These are phyloP conservation scores for Chiua sp. DNA, from an alignment of 1,284 basidiomycete species.

Conservation along the genomic window DNA sequence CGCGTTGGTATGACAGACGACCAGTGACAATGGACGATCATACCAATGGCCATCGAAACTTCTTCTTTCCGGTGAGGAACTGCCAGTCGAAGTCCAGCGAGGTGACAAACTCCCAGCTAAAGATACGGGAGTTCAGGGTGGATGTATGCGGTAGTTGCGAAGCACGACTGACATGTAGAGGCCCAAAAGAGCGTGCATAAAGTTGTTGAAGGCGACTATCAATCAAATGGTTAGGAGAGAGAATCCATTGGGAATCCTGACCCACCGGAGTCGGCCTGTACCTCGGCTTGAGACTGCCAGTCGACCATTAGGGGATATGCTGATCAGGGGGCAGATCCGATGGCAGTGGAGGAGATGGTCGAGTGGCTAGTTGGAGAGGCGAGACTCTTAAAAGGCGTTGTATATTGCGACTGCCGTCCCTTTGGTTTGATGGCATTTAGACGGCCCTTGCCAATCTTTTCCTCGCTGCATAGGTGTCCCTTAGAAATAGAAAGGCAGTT, in stretches of 20 bases:
- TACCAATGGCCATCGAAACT: slow-evolving; percentile 70
- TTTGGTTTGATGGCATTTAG: slow-evolving; percentile 24
- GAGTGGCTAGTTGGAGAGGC: not conserved
- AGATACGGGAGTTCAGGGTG: not conserved
- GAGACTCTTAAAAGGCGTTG: slow-evolving; percentile 20
- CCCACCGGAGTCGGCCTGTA: slow-evolving; percentile 55
- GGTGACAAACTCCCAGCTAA: slow-evolving; percentile 68
- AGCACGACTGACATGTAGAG: slow-evolving; percentile 59
- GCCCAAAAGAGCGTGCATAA: slow-evolving; percentile 71
- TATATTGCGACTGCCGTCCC: slow-evolving; percentile 8
- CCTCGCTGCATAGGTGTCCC: slow-evolving; percentile 2
- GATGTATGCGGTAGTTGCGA: slow-evolving; percentile 14
- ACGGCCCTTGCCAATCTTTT: slow-evolving; percentile 14
- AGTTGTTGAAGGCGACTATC: slow-evolving; percentile 62
- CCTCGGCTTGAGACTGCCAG: slow-evolving; percentile 60
- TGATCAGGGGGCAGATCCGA: slow-evolving; percentile 6
- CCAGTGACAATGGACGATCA: slow-evolving; percentile 1
- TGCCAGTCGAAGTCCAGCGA: slow-evolving; percentile 74
- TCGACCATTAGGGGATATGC: slow-evolving; percentile 49
- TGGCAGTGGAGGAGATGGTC: not conserved
- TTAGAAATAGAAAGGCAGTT: slow-evolving; percentile 15
- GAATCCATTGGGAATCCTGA: not conserved
- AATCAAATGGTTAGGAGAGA: slow-evolving; percentile 13
- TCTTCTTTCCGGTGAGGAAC: slow-evolving; percentile 61
- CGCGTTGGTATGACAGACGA: slow-evolving; percentile 6